Evolutionary conservation across 345 rosid species (phyloP).

Genomic region (Cochlearia excelsa): DNA sequence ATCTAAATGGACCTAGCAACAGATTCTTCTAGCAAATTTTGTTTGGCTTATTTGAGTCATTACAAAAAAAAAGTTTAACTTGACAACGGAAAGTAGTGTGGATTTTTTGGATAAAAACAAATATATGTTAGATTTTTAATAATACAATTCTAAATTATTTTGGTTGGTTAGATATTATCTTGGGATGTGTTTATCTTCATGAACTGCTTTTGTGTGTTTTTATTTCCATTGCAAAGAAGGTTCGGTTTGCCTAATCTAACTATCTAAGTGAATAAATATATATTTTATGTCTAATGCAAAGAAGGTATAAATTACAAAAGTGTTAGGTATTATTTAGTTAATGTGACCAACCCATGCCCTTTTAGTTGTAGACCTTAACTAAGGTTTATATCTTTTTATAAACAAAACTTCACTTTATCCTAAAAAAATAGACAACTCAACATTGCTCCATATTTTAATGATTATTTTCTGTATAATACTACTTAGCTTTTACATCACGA

Average conservation of each 20-base stretch:
- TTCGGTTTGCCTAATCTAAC: slow-evolving; percentile 20
- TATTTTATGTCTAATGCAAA: too few species aligned
- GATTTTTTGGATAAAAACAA: slow-evolving; percentile 24
- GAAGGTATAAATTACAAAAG: too few species aligned
- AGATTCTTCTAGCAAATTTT: slow-evolving; percentile 29
- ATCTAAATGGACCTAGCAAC: slow-evolving; percentile 31
- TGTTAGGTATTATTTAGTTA: slow-evolving; percentile 33
- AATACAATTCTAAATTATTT: too few species aligned
- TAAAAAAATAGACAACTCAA: too few species aligned
- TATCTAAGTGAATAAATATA: background rate
- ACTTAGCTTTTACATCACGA: too few species aligned
- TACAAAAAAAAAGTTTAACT: too few species aligned
- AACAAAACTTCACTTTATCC: too few species aligned
- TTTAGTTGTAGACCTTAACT: slow-evolving; percentile 28
- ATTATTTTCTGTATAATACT: too few species aligned
- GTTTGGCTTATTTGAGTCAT: slow-evolving; percentile 27
- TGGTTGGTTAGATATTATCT: slow-evolving; percentile 5
- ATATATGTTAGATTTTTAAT: slow-evolving; percentile 6
- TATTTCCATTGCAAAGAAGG: too few species aligned
- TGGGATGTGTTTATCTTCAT: background rate
- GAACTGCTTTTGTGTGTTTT: background rate
- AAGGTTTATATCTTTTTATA: slow-evolving; percentile 2
- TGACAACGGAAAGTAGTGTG: too few species aligned
- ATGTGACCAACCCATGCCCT: slow-evolving; percentile 18
- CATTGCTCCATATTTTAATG: too few species aligned